These are phyloP conservation scores for Solanum pimpinellifolium DNA, from an alignment of 257 asterid species.

Conservation along the genomic window DNA sequence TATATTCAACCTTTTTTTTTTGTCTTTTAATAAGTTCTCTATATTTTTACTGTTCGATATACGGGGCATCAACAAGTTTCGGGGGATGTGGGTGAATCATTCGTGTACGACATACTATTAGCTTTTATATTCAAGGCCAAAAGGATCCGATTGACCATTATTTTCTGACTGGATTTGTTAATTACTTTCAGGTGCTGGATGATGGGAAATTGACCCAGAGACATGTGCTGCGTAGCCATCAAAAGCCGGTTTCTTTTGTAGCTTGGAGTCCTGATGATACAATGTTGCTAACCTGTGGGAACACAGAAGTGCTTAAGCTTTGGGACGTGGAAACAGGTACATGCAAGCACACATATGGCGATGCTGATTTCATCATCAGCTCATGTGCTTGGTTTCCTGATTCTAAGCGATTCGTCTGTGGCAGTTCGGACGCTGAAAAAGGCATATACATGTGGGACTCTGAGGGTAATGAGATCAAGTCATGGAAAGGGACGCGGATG, in stretches of 20 bases:
- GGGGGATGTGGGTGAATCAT: neutral
- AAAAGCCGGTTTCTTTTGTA: conserved; percentile 65
- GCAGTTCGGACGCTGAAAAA: conserved; percentile 78
- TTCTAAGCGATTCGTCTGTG: conserved; percentile 81
- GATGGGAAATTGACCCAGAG: conserved; percentile 38
- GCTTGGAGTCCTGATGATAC: conserved; percentile 94
- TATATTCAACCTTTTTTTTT: neutral
- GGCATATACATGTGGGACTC: conserved; percentile 95
- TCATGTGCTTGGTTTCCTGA: conserved; percentile 99
- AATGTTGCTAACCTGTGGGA: conserved; percentile 88
- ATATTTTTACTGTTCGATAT: neutral
- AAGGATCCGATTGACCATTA: neutral
- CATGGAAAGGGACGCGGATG: conserved; percentile 91
- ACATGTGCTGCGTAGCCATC: conserved; percentile 44
- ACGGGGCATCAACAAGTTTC: neutral
- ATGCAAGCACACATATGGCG: conserved; percentile 73
- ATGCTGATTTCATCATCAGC: conserved; percentile 49
- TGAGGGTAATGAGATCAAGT: conserved; percentile 70
- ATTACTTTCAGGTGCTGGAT: conserved; percentile 52
- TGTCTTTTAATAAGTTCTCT: neutral
- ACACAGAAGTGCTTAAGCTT: conserved; percentile 74
- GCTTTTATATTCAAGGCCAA: neutral
- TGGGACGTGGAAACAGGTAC: conserved; percentile 89
- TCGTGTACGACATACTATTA: neutral
- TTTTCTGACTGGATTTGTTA: neutral